These are phyloP conservation scores for Plicaturopsis crispa DNA, from an alignment of 768 basidiomycete species.

Conservation along the genomic window DNA sequence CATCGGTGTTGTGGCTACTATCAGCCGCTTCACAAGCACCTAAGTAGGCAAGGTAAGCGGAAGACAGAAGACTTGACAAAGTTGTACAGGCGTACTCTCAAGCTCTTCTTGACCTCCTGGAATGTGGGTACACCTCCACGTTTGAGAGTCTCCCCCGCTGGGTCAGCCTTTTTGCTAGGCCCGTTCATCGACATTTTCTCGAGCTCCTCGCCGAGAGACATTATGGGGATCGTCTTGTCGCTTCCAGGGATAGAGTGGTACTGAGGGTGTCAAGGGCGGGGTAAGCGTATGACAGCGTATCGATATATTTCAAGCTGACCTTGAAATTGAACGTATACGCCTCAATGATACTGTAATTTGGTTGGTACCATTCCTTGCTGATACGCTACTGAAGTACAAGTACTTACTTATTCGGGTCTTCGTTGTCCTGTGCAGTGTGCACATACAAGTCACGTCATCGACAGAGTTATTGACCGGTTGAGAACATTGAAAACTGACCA, in stretches of 20 bases:
- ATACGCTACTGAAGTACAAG: conserved; percentile 1
- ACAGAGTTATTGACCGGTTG: neutral
- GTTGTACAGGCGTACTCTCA: conserved; percentile 45
- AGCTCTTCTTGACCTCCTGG: conserved; percentile 73
- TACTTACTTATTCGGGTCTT: conserved; percentile 75
- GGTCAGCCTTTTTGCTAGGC: conserved; percentile 33
- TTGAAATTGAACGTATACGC: conserved; percentile 86
- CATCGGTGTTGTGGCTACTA: conserved; percentile 76
- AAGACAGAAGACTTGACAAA: neutral
- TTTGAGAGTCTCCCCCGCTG: conserved; percentile 49
- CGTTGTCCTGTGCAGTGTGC: conserved; percentile 49
- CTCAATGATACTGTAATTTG: conserved; percentile 60
- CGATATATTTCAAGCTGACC: conserved; percentile 24
- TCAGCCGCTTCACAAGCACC: conserved; percentile 60
- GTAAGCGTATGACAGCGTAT: neutral
- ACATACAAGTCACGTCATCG: conserved; percentile 1
- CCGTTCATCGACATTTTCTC: conserved; percentile 40
- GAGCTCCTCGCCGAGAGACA: conserved; percentile 61
- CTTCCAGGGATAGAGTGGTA: conserved; percentile 65
- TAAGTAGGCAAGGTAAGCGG: neutral
- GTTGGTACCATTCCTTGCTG: no score
- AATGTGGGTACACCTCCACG: conserved; percentile 64
- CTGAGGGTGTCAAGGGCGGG: conserved; percentile 25
- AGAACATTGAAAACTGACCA: conserved; percentile 37
- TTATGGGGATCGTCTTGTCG: conserved; percentile 52